These are phyloP conservation scores for Capsella rubella DNA, from an alignment of 441 rosid genomes.

Conservation along the genomic window DNA sequence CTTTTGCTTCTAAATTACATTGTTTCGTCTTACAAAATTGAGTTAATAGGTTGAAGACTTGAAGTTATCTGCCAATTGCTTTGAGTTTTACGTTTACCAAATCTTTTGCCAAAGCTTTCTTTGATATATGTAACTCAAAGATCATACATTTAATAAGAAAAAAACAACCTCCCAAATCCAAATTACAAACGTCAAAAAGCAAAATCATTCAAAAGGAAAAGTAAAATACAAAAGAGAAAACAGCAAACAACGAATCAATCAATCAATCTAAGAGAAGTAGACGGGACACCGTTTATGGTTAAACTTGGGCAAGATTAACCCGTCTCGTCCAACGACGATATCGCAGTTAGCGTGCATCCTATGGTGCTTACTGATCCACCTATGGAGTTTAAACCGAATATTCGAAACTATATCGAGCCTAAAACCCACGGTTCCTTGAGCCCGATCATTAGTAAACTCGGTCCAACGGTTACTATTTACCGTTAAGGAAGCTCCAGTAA, in stretches of 20 bases:
- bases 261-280: slow-evolving; percentile 56
- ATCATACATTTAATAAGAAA: slow-evolving; percentile 25
- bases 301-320: slow-evolving; percentile 53
- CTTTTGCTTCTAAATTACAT: background rate
- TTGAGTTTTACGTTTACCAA: background rate
- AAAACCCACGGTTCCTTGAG: slow-evolving; percentile 59
- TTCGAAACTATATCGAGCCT: slow-evolving; percentile 63
- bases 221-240: slow-evolving; percentile 19
- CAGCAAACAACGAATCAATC: slow-evolving; percentile 1
- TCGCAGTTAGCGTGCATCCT: slow-evolving; percentile 73
- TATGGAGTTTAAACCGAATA: slow-evolving; percentile 66
- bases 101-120: slow-evolving; percentile 2
- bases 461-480: slow-evolving; percentile 68
- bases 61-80: slow-evolving; percentile 9
- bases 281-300: slow-evolving; percentile 68
- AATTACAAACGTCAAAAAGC: slow-evolving; percentile 22
- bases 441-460: slow-evolving; percentile 66
- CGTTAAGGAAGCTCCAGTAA: slow-evolving; percentile 66
- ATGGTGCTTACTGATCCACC: slow-evolving; percentile 68
- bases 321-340: slow-evolving; percentile 65
- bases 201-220: slow-evolving; percentile 61
- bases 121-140: slow-evolving; percentile 10
- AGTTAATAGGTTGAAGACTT: background rate
- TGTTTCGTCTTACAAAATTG: background rate
- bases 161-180: slow-evolving; percentile 29